Evolutionary conservation across 495 filamentous ascomycete species (phyloP).

Genomic region (Penicillium mononematosum): DNA sequence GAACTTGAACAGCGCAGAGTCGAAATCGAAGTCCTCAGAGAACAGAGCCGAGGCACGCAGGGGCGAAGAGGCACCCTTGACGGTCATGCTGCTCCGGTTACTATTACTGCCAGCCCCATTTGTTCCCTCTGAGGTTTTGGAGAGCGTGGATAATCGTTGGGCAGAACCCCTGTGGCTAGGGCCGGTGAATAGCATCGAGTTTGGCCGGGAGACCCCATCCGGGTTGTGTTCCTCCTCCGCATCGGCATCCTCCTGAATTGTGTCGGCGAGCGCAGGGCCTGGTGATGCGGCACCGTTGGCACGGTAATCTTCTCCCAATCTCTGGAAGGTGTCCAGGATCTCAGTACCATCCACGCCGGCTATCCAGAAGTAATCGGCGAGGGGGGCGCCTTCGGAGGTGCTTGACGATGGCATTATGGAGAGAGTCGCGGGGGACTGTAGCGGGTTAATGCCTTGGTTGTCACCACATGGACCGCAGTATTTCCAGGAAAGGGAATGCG

Average conservation of each 20-base stretch:
- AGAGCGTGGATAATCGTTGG: constrained; percentile 65
- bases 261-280: constrained; percentile 64
- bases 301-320: constrained; percentile 54
- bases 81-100: constrained; percentile 86
- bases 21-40: constrained; percentile 79
- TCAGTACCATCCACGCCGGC: constrained; percentile 77
- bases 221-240: constrained; percentile 52
- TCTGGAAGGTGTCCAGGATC: constrained; percentile 47
- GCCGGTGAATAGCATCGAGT: constrained; percentile 43
- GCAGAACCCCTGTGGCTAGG: constrained; percentile 63
- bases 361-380: constrained; percentile 99
- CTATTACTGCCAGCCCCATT: constrained; percentile 80
- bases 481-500: constrained; percentile 7
- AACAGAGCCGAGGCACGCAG: constrained; percentile 34
- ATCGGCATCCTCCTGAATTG: constrained; percentile 79
- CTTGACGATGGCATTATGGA: constrained; percentile 27
- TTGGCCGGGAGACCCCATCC: constrained; percentile 48
- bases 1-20: constrained; percentile 88
- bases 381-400: constrained; percentile 60
- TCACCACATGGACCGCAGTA: constrained; percentile 36
- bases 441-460: constrained; percentile 11
- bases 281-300: constrained; percentile 43
- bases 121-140: constrained; percentile 53
- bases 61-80: constrained; percentile 57
- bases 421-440: constrained; percentile 19